These are phyloP conservation scores for Moesziomyces globuligerus DNA, from an alignment of 1,284 basidiomycete genomes.

Conservation along the genomic window DNA sequence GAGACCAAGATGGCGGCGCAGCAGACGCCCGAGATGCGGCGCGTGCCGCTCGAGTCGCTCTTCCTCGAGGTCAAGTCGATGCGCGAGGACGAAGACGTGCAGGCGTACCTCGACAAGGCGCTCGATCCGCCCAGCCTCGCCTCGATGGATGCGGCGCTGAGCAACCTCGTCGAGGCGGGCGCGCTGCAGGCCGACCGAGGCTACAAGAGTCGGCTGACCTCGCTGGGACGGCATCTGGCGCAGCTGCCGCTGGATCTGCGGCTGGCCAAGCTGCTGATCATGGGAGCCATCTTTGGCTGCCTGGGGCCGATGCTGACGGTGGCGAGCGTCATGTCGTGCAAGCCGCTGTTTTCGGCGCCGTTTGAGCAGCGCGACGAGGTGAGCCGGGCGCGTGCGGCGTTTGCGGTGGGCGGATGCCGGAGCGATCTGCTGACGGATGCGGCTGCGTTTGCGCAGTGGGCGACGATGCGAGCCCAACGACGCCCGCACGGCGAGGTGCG, in stretches of 20 bases:
- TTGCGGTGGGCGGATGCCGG: slow-evolving; percentile 73
- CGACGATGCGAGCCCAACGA: slow-evolving; percentile 72
- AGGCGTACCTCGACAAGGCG: slow-evolving; percentile 77
- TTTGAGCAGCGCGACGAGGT: slow-evolving; percentile 85
- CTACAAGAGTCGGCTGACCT: slow-evolving; percentile 74
- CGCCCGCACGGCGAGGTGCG: slow-evolving; percentile 71
- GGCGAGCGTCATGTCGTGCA: slow-evolving; percentile 84
- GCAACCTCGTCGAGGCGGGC: slow-evolving; percentile 79
- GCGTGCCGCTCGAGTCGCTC: slow-evolving; percentile 87
- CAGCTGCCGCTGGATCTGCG: slow-evolving; percentile 88
- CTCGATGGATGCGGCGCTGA: slow-evolving; percentile 82
- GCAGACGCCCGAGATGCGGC: slow-evolving; percentile 81
- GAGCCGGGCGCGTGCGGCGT: slow-evolving; percentile 69
- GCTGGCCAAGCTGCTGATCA: slow-evolving; percentile 77
- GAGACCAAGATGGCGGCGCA: slow-evolving; percentile 78
- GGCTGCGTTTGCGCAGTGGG: slow-evolving; percentile 78
- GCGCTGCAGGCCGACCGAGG: slow-evolving; percentile 75
- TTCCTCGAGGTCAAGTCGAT: slow-evolving; percentile 85
- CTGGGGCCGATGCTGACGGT: slow-evolving; percentile 63
- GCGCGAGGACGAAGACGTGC: slow-evolving; percentile 81
- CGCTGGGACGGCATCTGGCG: slow-evolving; percentile 82
- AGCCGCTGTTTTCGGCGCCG: slow-evolving; percentile 83
- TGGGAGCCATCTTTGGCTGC: slow-evolving; percentile 63
- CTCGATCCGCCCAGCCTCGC: slow-evolving; percentile 83
- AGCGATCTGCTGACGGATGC: slow-evolving; percentile 88